A percentile compares a stretch with the other conserved stretches of the same genome.
These are phyloP conservation scores for Neurospora sp. DNA, from an alignment of 495 filamentous ascomycete species.

Conservation along the genomic window DNA sequence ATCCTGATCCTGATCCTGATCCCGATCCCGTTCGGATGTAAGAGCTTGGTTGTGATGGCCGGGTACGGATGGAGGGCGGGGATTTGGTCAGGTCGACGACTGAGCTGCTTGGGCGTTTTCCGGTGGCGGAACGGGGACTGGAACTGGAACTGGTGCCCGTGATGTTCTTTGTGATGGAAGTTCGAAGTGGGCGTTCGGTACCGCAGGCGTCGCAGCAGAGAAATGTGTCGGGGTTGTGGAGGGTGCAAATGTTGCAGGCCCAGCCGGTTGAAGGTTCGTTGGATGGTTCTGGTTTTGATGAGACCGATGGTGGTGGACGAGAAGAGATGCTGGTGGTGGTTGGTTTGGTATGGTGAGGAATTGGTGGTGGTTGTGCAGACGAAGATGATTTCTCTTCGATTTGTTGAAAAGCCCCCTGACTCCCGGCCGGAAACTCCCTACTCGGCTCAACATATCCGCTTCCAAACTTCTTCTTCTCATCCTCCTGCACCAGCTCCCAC, in stretches of 20 bases:
- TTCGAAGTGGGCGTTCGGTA: slow-evolving; percentile 43
- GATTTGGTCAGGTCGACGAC: slow-evolving; percentile 22
- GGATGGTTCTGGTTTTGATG: background rate
- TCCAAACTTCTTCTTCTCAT: slow-evolving; percentile 57
- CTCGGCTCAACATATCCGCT: slow-evolving; percentile 54
- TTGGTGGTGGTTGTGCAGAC: slow-evolving; percentile 16
- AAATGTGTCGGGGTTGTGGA: slow-evolving; percentile 63
- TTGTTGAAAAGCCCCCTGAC: slow-evolving; percentile 18
- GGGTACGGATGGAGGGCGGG: background rate
- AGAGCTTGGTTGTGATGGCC: background rate
- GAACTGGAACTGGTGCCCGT: background rate
- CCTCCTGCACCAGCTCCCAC: slow-evolving; percentile 78
- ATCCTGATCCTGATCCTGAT: background rate
- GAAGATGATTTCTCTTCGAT: slow-evolving; percentile 5
- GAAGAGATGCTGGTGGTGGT: background rate
- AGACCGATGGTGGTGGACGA: slow-evolving; percentile 1
- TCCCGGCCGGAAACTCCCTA: slow-evolving; percentile 49
- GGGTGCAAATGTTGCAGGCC: slow-evolving; percentile 71
- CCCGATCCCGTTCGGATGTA: background rate
- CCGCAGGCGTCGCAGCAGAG: slow-evolving; percentile 74
- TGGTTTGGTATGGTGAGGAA: slow-evolving; percentile 11
- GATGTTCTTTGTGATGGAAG: background rate
- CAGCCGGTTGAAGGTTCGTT: slow-evolving; percentile 32
- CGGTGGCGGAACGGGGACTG: slow-evolving; percentile 1
- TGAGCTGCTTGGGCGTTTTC: slow-evolving; percentile 7